These are phyloP conservation scores for Erucastrum elatum DNA, from an alignment of 345 rosid genomes.

Conservation along the genomic window DNA sequence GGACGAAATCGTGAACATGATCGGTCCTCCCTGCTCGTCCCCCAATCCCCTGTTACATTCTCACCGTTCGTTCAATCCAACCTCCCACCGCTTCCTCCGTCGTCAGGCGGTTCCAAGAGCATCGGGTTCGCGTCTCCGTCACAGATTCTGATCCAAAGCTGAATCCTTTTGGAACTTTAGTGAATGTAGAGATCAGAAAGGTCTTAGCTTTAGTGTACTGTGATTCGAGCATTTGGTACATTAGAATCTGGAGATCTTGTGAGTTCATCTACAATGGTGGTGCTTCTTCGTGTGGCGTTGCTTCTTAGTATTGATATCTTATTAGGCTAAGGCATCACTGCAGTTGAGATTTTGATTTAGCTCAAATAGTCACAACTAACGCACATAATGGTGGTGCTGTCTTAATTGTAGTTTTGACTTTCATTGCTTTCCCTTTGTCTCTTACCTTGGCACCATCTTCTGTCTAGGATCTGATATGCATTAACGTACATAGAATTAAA, in stretches of 20 bases:
- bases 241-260: not conserved
- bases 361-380: too few species aligned
- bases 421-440: too few species aligned
- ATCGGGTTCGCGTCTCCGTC: constrained; percentile 64
- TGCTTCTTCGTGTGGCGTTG: not conserved
- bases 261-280: not conserved
- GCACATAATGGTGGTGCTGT: too few species aligned
- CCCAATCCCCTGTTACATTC: too few species aligned
- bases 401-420: too few species aligned
- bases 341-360: too few species aligned
- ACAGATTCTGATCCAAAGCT: not conserved
- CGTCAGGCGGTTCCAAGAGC: constrained; percentile 13
- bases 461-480: too few species aligned
- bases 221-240: not conserved
- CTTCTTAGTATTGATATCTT: not conserved
- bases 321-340: too few species aligned
- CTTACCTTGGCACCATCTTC: too few species aligned
- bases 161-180: not conserved
- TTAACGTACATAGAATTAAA: too few species aligned
- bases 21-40: constrained; percentile 68
- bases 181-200: not conserved
- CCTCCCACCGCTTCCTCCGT: constrained; percentile 53
- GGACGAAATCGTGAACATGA: constrained; percentile 97
- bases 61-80: too few species aligned
- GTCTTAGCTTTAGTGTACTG: not conserved